Evolutionary conservation across 2,329 filamentous ascomycete species (phyloP).

Genomic region (Rhytidhysteron rufulum): DNA sequence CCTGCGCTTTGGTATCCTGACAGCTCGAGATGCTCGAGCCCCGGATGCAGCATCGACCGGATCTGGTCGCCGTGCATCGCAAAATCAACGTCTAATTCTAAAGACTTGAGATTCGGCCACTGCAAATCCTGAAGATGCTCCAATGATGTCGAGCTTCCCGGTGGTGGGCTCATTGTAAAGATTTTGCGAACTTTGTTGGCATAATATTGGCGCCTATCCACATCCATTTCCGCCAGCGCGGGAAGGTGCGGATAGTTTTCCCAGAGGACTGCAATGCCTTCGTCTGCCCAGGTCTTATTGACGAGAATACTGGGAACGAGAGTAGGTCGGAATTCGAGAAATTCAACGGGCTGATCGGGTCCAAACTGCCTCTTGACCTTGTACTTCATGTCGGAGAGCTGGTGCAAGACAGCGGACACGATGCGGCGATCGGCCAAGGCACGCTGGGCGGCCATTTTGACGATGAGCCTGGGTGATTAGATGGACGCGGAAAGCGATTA

Average conservation of each 20-base stretch:
- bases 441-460: constrained; percentile 20
- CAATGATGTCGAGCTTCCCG: constrained; percentile 12
- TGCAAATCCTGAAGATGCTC: constrained; percentile 20
- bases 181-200: constrained; percentile 27
- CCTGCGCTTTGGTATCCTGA: constrained; percentile 20
- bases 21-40: constrained; percentile 23
- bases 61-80: constrained; percentile 15
- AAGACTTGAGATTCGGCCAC: constrained; percentile 26
- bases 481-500: constrained; percentile 1
- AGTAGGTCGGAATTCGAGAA: constrained; percentile 31
- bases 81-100: constrained; percentile 29
- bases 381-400: constrained; percentile 29
- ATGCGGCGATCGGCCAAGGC: constrained; percentile 21
- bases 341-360: constrained; percentile 28
- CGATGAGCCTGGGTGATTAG: background rate
- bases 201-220: constrained; percentile 24
- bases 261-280: constrained; percentile 29
- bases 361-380: constrained; percentile 26
- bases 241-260: constrained; percentile 26
- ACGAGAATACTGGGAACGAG: constrained; percentile 27
- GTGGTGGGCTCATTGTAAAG: constrained; percentile 17
- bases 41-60: constrained; percentile 18
- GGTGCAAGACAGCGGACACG: constrained; percentile 21
- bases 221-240: constrained; percentile 18
- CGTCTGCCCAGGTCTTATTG: constrained; percentile 30